Base-by-base conservation (phyloP, 2,329 filamentous ascomycete species). In the Sporothrix humicola region DNA sequence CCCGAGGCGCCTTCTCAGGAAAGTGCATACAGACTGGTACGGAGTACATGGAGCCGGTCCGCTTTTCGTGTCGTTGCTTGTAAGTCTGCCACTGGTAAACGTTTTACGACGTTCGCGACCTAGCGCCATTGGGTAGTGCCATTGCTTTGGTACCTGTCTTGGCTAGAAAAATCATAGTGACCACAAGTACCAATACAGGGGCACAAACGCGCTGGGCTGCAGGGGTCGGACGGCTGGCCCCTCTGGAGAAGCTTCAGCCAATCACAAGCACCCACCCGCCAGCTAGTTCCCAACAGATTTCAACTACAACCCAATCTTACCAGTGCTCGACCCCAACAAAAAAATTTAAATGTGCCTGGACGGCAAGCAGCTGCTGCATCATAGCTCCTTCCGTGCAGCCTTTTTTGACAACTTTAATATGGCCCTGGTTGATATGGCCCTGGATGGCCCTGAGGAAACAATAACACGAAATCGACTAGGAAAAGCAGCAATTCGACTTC, bases 231-330 rank as follows among this genome's bases (percentile, higher is more conserved):
- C 42, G 23, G 46, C 37, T 37, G 26, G 65, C 12, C 26, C 46
- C 26, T 65, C 26, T 42, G 13, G 2, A 26, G n/a, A 10, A 17
- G 59, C 42, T 23, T n/a, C 5, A 48, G 54, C 73, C 73, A 74
- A 74, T 74, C 63, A 69, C 15, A 37, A n/a, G 12, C n/a, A 2
- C 4, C 15, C n/a, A 37, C 69, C 59, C 1, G 15, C 31, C 63
- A 65, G 4, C 23, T 70, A 70, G 71, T 69, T 74, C 73, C 73
- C 73, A 74, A 74, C 73, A 74, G 72, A 73, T 69, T 74, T 74
- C 66, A 37, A 71, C 61, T n/a, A 46, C 50, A 26, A 42, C 23
- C 23, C 31, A 37, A 37, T 37, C 31, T 37, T 37, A 31, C 61
- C 46, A 52, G 58, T 15, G 20, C 23, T 72, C 26, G 71, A 69